A percentile compares a stretch with the other conserved stretches of the same genome.
Conservation (phyloP, 2,329 filamentous ascomycete species). For the Colletotrichum sp. region DNA sequence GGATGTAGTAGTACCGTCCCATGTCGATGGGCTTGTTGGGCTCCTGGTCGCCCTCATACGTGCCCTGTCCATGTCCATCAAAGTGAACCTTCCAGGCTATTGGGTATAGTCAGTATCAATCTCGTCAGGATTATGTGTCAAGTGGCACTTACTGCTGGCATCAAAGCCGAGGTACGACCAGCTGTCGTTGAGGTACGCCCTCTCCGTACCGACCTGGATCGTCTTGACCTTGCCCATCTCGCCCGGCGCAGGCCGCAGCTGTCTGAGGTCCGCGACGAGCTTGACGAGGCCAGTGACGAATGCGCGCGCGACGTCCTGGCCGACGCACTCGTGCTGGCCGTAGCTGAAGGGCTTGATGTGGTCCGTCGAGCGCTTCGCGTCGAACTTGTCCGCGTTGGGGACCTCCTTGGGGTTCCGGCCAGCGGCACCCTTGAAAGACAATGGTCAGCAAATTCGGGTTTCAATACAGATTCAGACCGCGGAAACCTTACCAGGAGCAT, state of each 20-base stretch:
- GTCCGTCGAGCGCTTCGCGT: constrained; percentile 43
- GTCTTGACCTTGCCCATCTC: constrained; percentile 51
- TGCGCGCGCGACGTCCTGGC: constrained; percentile 42
- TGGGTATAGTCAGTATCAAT: constrained; percentile 26
- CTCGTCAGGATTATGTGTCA: accelerated
- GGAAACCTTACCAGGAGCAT: constrained; percentile 37
- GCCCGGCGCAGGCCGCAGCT: constrained; percentile 50
- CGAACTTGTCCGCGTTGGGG: constrained; percentile 42
- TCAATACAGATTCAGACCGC: no score
- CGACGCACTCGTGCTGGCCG: constrained; percentile 52
- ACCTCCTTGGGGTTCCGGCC: constrained; percentile 43
- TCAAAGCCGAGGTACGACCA: constrained; percentile 52
- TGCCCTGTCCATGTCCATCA: constrained; percentile 40
- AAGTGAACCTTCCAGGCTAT: constrained; percentile 44
- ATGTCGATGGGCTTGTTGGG: constrained; percentile 21
- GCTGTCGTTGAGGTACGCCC: constrained; percentile 51
- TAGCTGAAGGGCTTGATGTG: constrained; percentile 48
- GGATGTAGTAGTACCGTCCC: constrained; percentile 38
- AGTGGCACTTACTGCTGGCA: constrained; percentile 46
- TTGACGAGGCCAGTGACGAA: constrained; percentile 48
- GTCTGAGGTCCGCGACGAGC: constrained; percentile 46
- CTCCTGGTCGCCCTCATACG: constrained; percentile 32
- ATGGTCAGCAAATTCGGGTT: no score
- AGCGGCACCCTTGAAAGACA: constrained; percentile 26
- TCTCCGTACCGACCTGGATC: constrained; percentile 42